Evolutionary conservation across 139 green algal genomes (phyloP).

Genomic region (Coccomyxa sp.): DNA sequence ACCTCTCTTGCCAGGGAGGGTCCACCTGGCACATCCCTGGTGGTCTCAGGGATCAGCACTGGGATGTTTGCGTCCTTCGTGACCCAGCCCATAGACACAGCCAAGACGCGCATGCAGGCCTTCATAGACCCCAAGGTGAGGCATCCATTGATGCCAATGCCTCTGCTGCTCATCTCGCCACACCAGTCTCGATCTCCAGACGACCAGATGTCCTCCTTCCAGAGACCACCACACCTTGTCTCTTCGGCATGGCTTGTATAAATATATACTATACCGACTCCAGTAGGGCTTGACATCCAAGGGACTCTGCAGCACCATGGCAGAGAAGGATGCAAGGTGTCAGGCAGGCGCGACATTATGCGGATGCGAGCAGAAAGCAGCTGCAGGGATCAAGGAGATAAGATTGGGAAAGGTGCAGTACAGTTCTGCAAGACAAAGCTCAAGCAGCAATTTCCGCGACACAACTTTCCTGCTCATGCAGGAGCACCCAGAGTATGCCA

Average conservation of each 20-base stretch:
- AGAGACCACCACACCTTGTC: no score
- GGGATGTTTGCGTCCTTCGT: slow-evolving; percentile 65
- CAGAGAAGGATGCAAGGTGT: not conserved
- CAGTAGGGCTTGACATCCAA: not conserved
- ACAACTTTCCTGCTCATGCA: not conserved
- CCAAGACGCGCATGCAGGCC: slow-evolving; percentile 79
- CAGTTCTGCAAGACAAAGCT: not conserved
- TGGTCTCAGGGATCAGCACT: slow-evolving; percentile 53
- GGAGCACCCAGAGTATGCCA: slow-evolving; percentile 20
- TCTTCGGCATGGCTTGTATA: no score
- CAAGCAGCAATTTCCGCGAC: not conserved
- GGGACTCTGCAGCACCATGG: not conserved
- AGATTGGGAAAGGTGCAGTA: not conserved
- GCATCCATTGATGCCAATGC: not conserved
- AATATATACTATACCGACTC: no score
- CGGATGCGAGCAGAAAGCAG: no score
- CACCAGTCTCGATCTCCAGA: no score
- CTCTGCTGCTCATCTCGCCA: not conserved
- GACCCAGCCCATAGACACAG: slow-evolving; percentile 86
- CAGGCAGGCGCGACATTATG: no score
- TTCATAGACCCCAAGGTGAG: slow-evolving; percentile 16
- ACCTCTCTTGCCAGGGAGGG: slow-evolving; percentile 25
- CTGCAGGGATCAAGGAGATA: no score
- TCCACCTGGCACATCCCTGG: slow-evolving; percentile 26
- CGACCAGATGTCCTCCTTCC: no score